Evolutionary conservation across 108 stramenopile species (phyloP), one percentile per base, ranked within the genome.

Genomic region (Bacterosira constricta): DNA sequence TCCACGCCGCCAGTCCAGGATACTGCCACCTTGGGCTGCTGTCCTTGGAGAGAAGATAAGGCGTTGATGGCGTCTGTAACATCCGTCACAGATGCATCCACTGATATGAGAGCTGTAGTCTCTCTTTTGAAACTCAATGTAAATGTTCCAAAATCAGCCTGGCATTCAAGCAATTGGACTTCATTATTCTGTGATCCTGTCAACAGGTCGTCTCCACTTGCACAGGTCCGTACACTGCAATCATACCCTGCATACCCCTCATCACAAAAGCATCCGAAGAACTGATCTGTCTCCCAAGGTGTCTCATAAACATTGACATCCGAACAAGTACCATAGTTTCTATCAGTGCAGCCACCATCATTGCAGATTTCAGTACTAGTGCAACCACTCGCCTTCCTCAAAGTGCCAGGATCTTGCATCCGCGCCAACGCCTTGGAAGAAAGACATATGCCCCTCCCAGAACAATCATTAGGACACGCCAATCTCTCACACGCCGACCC

Each of bases 221-320:
- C 82, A 62, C 93, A 94, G 38, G 46, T 41, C 11, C 86, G 80
- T 6, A 79, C 20, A 46, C 63, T 60, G 70, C 93, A 94, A 64
- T 88, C 90, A 36, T 81, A 78, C 5, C 93, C 91, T 1, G 49
- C 35, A 59, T 85, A 92, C 9, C 90, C 89, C 13, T 55, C 66
- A 51, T 90, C 90, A 32, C 90, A 94, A 1, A 77, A 32, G 63
- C 92, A 94, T 30, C 93, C 90, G 57, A 86, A 85, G 65, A 84
- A 77, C 69, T 78, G 90, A 35, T 86, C 64, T 3, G 88, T 89
- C 29, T 94, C 93, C 87, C 89, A 92, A 10, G 71, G 64, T 3
- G 60, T 58, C 20, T 63, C 75, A 74, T 90, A 89, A 2, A 64
- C 37, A 56, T 78, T 71, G 18, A 66, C 44, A 31, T 51, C 60